These are phyloP conservation scores for Pinus albicaulis DNA, from an alignment of 75 land plant genomes.

Conservation along the genomic window DNA sequence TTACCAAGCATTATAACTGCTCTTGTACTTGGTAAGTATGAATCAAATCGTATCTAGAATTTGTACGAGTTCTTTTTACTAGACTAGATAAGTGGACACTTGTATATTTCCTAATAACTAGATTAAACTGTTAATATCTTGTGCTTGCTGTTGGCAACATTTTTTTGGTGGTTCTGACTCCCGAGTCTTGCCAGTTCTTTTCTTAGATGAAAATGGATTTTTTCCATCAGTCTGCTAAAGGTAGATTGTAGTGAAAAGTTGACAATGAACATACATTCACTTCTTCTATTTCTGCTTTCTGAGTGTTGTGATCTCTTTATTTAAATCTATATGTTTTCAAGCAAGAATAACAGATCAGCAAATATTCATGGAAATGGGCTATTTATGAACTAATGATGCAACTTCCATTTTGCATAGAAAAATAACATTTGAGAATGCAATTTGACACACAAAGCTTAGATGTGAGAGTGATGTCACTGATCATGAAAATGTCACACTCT, in stretches of 20 bases:
- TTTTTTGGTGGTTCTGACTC: neutral
- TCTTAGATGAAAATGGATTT: neutral
- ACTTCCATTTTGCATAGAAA: neutral
- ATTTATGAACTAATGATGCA: neutral
- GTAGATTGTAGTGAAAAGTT: neutral
- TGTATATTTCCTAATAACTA: neutral
- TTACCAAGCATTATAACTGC: constrained; percentile 94
- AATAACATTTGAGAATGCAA: neutral
- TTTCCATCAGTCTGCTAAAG: constrained; percentile 1
- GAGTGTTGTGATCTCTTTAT: neutral
- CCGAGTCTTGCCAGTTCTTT: neutral
- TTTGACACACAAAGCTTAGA: neutral
- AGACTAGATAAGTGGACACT: neutral
- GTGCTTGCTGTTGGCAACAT: neutral
- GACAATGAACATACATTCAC: neutral
- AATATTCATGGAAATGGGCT: neutral
- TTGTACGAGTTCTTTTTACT: neutral
- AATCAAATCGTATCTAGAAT: neutral
- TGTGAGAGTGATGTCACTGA: neutral
- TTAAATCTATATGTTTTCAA: neutral
- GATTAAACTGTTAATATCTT: neutral
- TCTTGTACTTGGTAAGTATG: constrained; percentile 69
- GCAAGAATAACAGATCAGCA: neutral
- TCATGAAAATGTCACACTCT: neutral
- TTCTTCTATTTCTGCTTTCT: neutral